phyloP scores from a whole-genome alignment of 192 early-diverging fungal species.

The Podila epigama region DNA sequence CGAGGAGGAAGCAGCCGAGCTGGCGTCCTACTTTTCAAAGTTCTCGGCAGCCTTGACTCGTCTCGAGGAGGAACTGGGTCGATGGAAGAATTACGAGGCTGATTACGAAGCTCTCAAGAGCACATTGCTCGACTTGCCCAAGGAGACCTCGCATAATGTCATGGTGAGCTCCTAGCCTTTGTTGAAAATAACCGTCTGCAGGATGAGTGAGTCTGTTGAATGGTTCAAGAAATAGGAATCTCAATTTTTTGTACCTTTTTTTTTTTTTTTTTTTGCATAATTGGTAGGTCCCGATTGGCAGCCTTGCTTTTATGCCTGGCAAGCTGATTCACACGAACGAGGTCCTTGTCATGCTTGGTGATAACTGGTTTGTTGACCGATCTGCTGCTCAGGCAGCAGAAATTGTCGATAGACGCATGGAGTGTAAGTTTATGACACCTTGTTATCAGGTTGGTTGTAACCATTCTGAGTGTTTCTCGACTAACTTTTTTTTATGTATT shows the following conservation, averaged over 20 bases:
- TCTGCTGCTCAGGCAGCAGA: conserved; percentile 76
- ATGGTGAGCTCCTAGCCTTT: conserved; percentile 53
- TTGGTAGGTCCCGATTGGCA: conserved; percentile 78
- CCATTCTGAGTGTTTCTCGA: neutral
- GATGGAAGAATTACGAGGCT: conserved; percentile 63
- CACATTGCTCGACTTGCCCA: conserved; percentile 54
- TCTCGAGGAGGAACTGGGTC: conserved; percentile 47
- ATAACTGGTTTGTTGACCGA: conserved; percentile 90
- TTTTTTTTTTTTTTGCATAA: neutral
- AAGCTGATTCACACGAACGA: conserved; percentile 93
- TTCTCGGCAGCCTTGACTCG: conserved; percentile 46
- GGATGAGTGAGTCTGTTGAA: neutral
- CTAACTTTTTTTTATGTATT: conserved; percentile 1
- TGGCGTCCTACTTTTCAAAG: conserved; percentile 44
- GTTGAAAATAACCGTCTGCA: neutral
- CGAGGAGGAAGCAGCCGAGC: conserved; percentile 37
- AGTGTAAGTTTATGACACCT: conserved; percentile 57
- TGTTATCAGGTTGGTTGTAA: neutral
- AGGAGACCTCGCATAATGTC: conserved; percentile 54
- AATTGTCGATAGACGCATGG: conserved; percentile 73
- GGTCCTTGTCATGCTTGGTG: conserved; percentile 86
- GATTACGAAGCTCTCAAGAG: conserved; percentile 64
- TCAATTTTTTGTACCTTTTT: neutral
- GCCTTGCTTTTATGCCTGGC: conserved; percentile 89
- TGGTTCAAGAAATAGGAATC: neutral